These are phyloP conservation scores for Sporisorium sorghi DNA, from an alignment of 1,284 basidiomycete genomes.

Conservation along the genomic window DNA sequence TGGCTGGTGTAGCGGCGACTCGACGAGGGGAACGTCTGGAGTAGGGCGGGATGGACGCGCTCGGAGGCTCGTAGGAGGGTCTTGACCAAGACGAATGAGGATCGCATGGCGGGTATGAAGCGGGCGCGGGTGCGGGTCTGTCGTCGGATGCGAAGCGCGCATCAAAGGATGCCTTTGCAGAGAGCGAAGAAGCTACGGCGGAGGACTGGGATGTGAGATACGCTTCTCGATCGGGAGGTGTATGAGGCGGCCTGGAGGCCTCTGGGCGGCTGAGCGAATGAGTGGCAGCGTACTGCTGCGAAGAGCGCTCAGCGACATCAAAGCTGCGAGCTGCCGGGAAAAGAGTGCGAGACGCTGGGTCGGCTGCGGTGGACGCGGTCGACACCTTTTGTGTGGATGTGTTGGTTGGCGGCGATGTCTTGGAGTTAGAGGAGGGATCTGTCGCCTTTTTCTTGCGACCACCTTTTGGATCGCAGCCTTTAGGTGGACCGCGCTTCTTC, in stretches of 20 bases:
- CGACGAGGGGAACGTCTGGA: slow-evolving; percentile 9
- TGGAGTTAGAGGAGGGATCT: slow-evolving; percentile 1
- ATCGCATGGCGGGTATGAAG: slow-evolving; percentile 3
- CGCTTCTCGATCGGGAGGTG: not conserved
- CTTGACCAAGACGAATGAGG: slow-evolving; percentile 14
- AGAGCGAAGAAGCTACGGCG: slow-evolving; percentile 10
- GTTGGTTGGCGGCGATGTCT: slow-evolving; percentile 1
- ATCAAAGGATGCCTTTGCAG: slow-evolving; percentile 12
- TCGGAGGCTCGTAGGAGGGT: slow-evolving; percentile 1
- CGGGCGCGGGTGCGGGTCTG: not conserved
- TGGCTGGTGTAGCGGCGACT: not conserved
- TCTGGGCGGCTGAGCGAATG: not conserved
- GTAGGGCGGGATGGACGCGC: slow-evolving; percentile 5
- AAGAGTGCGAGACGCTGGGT: not conserved
- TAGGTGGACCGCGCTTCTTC: slow-evolving; percentile 52
- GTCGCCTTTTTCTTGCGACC: slow-evolving; percentile 39
- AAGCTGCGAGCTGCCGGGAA: slow-evolving; percentile 1
- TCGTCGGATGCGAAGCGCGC: slow-evolving; percentile 12
- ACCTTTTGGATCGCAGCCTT: slow-evolving; percentile 45
- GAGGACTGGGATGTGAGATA: slow-evolving; percentile 10
- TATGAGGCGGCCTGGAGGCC: not conserved
- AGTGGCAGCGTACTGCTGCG: not conserved
- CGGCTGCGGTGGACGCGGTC: not conserved
- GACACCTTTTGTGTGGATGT: too few species aligned
- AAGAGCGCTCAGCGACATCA: not conserved